Conservation (phyloP, 2,329 filamentous ascomycete genomes). For the Diplodia seriata region DNA sequence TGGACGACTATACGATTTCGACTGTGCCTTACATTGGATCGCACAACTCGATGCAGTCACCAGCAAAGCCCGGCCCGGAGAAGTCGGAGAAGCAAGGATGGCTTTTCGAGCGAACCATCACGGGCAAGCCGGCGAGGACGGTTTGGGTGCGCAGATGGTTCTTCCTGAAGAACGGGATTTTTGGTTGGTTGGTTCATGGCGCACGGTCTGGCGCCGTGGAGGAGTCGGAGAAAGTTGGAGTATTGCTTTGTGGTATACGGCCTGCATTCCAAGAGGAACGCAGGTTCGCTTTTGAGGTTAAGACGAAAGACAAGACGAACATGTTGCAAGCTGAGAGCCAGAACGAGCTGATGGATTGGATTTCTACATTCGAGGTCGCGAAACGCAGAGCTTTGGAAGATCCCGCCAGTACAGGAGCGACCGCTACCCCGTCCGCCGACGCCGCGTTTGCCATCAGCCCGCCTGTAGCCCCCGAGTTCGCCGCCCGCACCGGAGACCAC, state of each 20-base stretch:
- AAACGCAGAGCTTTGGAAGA: conserved; percentile 91
- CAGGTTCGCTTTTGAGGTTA: conserved; percentile 97
- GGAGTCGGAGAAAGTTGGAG: conserved; percentile 94
- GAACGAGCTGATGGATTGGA: conserved; percentile 89
- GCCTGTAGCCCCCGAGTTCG: conserved; percentile 87
- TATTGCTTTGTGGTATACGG: conserved; percentile 90
- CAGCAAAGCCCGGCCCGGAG: conserved; percentile 60
- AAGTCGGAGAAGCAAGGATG: conserved; percentile 88
- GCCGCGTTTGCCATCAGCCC: conserved; percentile 93
- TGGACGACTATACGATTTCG: conserved; percentile 89
- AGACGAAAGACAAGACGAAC: conserved; percentile 92
- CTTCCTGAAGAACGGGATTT: conserved; percentile 93
- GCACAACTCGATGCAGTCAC: conserved; percentile 54
- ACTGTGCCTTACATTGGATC: conserved; percentile 87
- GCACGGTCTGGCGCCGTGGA: conserved; percentile 82
- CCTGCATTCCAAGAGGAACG: conserved; percentile 91
- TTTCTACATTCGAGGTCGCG: conserved; percentile 89
- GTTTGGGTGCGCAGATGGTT: conserved; percentile 93
- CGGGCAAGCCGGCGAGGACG: conserved; percentile 89
- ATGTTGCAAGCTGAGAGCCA: conserved; percentile 94
- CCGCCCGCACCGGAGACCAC: conserved; percentile 76
- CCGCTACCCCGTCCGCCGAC: conserved; percentile 56
- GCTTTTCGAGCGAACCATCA: conserved; percentile 81
- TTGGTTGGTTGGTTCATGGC: conserved; percentile 90
- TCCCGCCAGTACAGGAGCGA: conserved; percentile 60